Evolutionary conservation across 129 eudicot genomes (phyloP), one percentile per base, ranked within the genome.

Genomic region (Smallanthus sonchifolius): DNA sequence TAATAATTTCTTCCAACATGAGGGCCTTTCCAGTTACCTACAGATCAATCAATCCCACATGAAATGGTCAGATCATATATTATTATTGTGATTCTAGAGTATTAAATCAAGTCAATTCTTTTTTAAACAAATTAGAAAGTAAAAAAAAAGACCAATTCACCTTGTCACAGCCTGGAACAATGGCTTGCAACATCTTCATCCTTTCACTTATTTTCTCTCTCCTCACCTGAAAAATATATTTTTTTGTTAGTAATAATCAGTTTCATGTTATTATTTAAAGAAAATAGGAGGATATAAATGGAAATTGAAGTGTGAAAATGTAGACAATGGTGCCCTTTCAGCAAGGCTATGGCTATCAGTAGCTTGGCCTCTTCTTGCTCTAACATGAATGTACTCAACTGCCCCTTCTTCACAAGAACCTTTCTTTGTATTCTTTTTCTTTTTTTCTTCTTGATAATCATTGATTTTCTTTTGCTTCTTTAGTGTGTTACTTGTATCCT

Each of bases 81-180:
- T 65, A 66, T 42, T 61, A 59, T 20, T 54, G 19, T 32, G 49
- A 73, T 74, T 73, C 52, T 42, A 42, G 20, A 55, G 55, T 73
- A 65, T 57, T 16, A 73, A 57, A 65, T 7, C 43, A 7, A 51
- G 13, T 61, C 42, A 72, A 69, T 36, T 5, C n/a, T 42, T 36
- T 35, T 32, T 19, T 17, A 30, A 34, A 7, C 35, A 45, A 45
- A 30, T 30, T 5, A 19, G 0, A 30, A 16, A 61, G 37, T 57
- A 59, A 42, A 37, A 67, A 48, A 48, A 28, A 67, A 72, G 70
- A 77, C 69, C 66, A 79, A 57, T 70, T 82, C 83, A 92, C 98
- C 98, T 93, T 93, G 88, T 93, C 96, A 87, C 98, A 93, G 59
- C 98, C 97, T 73, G 98, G 98, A 73, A 93, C 98, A 81, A 93